Evolutionary conservation across 495 filamentous ascomycete species (phyloP), one percentile per base, ranked within the genome.

Genomic region (Aspergillus hancockii): DNA sequence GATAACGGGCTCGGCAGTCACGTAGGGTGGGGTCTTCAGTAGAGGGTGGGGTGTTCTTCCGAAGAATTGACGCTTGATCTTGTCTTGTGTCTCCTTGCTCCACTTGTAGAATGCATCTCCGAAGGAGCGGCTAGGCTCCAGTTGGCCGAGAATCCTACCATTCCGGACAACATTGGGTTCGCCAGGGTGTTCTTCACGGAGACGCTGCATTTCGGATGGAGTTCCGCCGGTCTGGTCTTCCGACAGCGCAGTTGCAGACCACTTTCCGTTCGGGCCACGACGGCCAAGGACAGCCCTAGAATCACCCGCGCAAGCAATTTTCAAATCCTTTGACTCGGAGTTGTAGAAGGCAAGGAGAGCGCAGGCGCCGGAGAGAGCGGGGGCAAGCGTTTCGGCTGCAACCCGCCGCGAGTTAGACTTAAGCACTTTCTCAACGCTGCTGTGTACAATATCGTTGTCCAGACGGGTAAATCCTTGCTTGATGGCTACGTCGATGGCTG

Each of bases 71-170:
- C 75, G 78, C 71, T 90, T 91, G 61, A 99, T 83, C 62, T 86
- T 85, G 8, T 91, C 84, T 61, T 93, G 89, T 8, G 89, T 85
- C 55, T 97, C 92, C 36, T 81, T 80, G 46, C 80, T 89, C 95
- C 95, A 99, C 73, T 99, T 99, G 79, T 98, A 99, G 65, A 85
- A 84, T 0, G 95, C 92, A 71, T 99, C 95, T 32, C 95, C 95
- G 65, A 99, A 99, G 0, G 95, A 93, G 49, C 95, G 85, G 49
- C 87, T 90, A 1, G 95, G 95, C 70, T 98, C 94, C 18, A 99
- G 78, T 36, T 91, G 88, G 14, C 94, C 94, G 1, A 99, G 83
- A 18, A 99, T 89, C 46, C 95, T 88, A 0, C 95, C 95, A 62
- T 94, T 92, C 3, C 83, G 79, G 16, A 94, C 86, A 4, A 97